Percentiles rank a stretch among this genome's conserved stretches.
Evolutionary conservation across 805 yeast species (phyloP).

Genomic region (Saccharomycopsis lassenensis): DNA sequence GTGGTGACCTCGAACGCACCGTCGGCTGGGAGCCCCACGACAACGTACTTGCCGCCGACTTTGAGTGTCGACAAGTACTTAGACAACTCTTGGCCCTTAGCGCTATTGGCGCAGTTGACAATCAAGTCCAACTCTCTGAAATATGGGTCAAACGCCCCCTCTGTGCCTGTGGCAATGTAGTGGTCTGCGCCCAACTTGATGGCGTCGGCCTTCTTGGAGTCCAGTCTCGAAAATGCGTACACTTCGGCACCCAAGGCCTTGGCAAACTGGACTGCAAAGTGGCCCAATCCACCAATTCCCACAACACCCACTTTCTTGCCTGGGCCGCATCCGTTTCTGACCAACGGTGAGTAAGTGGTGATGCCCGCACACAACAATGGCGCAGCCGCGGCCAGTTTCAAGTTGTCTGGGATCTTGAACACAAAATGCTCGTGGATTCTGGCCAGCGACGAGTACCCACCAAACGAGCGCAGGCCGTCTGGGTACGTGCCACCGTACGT

Average conservation of each 20-base stretch:
- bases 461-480: conserved; percentile 42
- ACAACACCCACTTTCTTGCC: conserved; percentile 42
- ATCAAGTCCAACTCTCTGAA: conserved; percentile 12
- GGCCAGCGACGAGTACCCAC: conserved; percentile 61
- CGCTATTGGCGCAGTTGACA: conserved; percentile 41
- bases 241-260: conserved; percentile 53
- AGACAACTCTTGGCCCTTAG: conserved; percentile 13
- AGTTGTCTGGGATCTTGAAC: conserved; percentile 48
- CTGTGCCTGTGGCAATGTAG: conserved; percentile 43
- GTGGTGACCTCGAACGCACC: conserved; percentile 20
- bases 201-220: conserved; percentile 39
- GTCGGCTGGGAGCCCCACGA: conserved; percentile 59
- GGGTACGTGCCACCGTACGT: conserved; percentile 43
- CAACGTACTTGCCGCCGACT: conserved; percentile 46
- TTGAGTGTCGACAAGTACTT: conserved; percentile 29
- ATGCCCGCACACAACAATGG: conserved; percentile 73
- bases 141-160: conserved; percentile 23
- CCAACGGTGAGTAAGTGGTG: conserved; percentile 59
- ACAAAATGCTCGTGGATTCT: conserved; percentile 55
- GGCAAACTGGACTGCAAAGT: conserved; percentile 44
- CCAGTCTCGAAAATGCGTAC: conserved; percentile 42
- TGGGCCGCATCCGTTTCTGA: conserved; percentile 38
- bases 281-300: conserved; percentile 50
- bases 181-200: conserved; percentile 40
- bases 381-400: conserved; percentile 47